These are phyloP conservation scores for Suillus subaureus DNA, from an alignment of 768 basidiomycete genomes.

Conservation along the genomic window DNA sequence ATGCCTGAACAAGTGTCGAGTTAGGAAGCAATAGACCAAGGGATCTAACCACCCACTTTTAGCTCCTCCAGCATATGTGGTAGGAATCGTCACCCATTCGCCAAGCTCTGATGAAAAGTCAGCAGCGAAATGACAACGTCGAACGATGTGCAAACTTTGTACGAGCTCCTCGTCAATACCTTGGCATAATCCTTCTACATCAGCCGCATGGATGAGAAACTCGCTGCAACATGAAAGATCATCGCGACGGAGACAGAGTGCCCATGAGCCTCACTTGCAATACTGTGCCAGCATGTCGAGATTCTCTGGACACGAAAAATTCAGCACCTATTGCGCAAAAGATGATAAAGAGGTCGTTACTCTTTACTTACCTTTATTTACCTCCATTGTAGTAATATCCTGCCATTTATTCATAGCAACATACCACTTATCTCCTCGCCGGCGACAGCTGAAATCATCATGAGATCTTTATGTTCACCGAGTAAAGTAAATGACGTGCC, in stretches of 20 bases:
- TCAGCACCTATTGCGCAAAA: slow-evolving; percentile 6
- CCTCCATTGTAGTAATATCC: slow-evolving; percentile 91
- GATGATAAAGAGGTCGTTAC: slow-evolving; percentile 5
- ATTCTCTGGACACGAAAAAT: slow-evolving; percentile 48
- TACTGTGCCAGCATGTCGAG: slow-evolving; percentile 77
- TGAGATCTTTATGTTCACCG: background rate
- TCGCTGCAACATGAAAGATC: slow-evolving; percentile 55
- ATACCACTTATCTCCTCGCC: slow-evolving; percentile 76
- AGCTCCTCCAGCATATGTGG: slow-evolving; percentile 97
- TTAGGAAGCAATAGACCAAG: slow-evolving; percentile 9
- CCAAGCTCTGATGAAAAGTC: slow-evolving; percentile 63
- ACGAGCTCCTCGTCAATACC: slow-evolving; percentile 94
- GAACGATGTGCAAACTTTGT: slow-evolving; percentile 50
- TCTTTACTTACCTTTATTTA: slow-evolving; percentile 64
- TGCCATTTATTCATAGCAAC: slow-evolving; percentile 99
- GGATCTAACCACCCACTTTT: slow-evolving; percentile 55
- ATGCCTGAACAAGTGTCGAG: slow-evolving; percentile 52
- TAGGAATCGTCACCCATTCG: slow-evolving; percentile 88
- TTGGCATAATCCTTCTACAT: slow-evolving; percentile 96
- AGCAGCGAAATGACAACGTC: slow-evolving; percentile 13
- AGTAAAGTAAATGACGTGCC: slow-evolving; percentile 46
- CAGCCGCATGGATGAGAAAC: slow-evolving; percentile 96
- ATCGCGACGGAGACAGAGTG: slow-evolving; percentile 1
- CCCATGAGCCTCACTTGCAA: slow-evolving; percentile 61
- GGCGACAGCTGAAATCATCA: slow-evolving; percentile 68